These are phyloP conservation scores for Pythium sp. DNA, from an alignment of 352 stramenopile species.

Conservation along the genomic window DNA sequence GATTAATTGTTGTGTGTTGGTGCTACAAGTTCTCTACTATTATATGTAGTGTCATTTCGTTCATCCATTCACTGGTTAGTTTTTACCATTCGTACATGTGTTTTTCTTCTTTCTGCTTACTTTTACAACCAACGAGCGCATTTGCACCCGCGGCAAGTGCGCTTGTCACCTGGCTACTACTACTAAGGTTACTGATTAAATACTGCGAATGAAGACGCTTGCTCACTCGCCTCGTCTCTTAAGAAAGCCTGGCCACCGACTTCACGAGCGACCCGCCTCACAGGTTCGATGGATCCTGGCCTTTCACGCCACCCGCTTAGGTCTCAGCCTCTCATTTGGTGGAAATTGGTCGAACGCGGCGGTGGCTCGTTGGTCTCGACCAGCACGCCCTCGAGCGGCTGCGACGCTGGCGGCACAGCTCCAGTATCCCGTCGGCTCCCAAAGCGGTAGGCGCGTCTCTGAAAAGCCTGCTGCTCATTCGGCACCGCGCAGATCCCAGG, in stretches of 20 bases:
- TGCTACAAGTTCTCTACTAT: no score
- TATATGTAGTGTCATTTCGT: neutral
- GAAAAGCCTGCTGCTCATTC: constrained; percentile 61
- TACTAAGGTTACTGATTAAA: neutral
- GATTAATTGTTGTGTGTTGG: no score
- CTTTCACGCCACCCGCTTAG: no score
- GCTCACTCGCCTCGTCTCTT: neutral
- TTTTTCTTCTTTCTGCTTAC: neutral
- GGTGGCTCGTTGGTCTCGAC: constrained; percentile 1
- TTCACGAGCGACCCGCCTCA: no score
- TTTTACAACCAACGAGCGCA: constrained; percentile 1
- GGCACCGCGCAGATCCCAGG: constrained; percentile 72
- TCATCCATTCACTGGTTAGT: neutral
- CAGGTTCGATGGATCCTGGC: no score
- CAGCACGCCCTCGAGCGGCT: constrained; percentile 12
- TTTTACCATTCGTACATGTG: neutral
- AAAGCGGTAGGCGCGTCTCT: constrained; percentile 15
- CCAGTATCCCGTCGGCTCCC: neutral
- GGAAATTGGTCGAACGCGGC: constrained; percentile 8
- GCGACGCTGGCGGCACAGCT: constrained; percentile 3
- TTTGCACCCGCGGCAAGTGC: neutral
- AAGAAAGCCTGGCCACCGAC: no score
- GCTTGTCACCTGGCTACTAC: neutral
- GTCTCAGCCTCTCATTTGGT: constrained; percentile 7
- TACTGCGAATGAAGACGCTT: neutral